Evolutionary conservation across 164 flowering plant species (phyloP).

Genomic region (Stephania cephalantha): DNA sequence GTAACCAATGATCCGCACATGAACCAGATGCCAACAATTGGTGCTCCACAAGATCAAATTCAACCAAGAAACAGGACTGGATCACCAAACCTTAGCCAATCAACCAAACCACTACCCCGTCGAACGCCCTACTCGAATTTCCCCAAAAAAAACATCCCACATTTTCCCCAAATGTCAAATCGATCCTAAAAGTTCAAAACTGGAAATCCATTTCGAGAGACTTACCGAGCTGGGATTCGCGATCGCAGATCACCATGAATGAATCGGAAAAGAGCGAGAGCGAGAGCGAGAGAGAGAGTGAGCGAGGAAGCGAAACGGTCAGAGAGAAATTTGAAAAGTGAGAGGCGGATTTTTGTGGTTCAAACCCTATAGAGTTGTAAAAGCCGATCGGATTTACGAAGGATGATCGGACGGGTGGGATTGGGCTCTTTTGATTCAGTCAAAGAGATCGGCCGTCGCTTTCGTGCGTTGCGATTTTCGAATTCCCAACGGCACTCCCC

Average conservation of each 20-base stretch:
- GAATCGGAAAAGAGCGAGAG: slow-evolving; percentile 4
- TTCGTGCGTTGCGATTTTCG: background rate
- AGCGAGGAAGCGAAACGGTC: slow-evolving; percentile 12
- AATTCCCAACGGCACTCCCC: slow-evolving; percentile 13
- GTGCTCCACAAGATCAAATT: background rate
- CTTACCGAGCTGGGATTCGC: slow-evolving; percentile 29
- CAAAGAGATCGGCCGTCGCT: slow-evolving; percentile 1
- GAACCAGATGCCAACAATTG: background rate
- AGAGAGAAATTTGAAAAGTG: slow-evolving; percentile 5
- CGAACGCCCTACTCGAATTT: background rate
- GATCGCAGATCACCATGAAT: slow-evolving; percentile 15
- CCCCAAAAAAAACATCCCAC: background rate
- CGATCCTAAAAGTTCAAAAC: background rate
- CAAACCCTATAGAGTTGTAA: slow-evolving; percentile 19
- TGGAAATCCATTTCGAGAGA: slow-evolving; percentile 5
- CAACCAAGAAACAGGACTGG: background rate
- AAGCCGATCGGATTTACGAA: slow-evolving; percentile 8
- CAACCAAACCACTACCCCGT: background rate
- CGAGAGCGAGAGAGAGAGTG: slow-evolving; percentile 1
- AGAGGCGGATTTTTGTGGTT: slow-evolving; percentile 19
- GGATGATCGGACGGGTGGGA: slow-evolving; percentile 11
- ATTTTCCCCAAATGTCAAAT: background rate
- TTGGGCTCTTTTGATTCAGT: background rate
- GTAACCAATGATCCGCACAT: background rate
- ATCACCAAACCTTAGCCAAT: background rate